phyloP scores from a whole-genome alignment of 768 basidiomycete genomes.

The Termitomyces sp. region DNA sequence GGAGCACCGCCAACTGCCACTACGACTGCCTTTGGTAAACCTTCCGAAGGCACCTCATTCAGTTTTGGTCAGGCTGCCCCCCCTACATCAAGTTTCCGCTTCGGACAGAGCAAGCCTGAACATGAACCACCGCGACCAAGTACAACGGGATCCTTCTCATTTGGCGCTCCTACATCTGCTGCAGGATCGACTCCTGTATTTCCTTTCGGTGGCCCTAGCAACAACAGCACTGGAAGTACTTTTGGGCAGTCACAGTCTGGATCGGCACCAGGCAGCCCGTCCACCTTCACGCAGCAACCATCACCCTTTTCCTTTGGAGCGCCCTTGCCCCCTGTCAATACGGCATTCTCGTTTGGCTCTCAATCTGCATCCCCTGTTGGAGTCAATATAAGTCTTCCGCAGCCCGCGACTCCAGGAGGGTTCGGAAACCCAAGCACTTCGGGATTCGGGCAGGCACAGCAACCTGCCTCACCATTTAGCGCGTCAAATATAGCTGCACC shows the following conservation, averaged over 20 bases:
- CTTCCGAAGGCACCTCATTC: constrained; percentile 41
- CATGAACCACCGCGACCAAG: constrained; percentile 33
- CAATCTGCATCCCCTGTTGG: constrained; percentile 57
- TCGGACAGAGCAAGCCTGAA: constrained; percentile 35
- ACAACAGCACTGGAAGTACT: constrained; percentile 24
- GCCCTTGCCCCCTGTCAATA: constrained; percentile 26
- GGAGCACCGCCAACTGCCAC: constrained; percentile 28
- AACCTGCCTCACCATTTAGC: constrained; percentile 41
- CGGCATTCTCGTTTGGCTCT: constrained; percentile 46
- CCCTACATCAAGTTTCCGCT: constrained; percentile 33
- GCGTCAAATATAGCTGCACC: constrained; percentile 29
- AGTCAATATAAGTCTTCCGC: constrained; percentile 31
- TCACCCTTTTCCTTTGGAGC: constrained; percentile 43
- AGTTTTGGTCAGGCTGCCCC: constrained; percentile 40
- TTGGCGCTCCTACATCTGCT: constrained; percentile 35
- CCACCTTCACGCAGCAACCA: constrained; percentile 47
- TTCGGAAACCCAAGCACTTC: constrained; percentile 33
- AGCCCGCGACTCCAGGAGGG: constrained; percentile 27
- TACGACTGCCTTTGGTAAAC: constrained; percentile 45
- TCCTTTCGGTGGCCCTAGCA: constrained; percentile 35
- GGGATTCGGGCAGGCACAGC: constrained; percentile 30
- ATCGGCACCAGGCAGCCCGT: constrained; percentile 55
- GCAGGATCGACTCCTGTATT: constrained; percentile 36
- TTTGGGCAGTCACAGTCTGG: constrained; percentile 37
- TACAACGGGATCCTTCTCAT: constrained; percentile 42